Percentiles rank a stretch among this genome's conserved stretches.
phyloP scores from a whole-genome alignment of 2,329 filamentous ascomycete species.

The Cladosporium sp. region DNA sequence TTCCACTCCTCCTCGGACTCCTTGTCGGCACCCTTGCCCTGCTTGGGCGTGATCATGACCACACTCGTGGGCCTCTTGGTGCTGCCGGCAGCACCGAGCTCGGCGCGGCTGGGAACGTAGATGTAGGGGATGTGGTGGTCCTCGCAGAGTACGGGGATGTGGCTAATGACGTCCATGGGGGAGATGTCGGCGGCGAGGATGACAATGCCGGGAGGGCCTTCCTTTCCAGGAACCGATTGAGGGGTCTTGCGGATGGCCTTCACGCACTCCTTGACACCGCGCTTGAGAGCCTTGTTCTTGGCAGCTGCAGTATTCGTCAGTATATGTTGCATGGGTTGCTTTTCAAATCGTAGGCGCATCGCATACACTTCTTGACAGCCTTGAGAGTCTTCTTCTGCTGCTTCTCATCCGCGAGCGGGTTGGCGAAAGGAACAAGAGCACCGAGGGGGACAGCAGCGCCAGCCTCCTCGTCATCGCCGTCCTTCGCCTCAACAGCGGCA shows the following conservation, averaged over 20 bases:
- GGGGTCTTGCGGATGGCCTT: constrained; percentile 95
- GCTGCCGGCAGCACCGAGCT: constrained; percentile 87
- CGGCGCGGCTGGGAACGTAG: constrained; percentile 86
- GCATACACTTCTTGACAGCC: constrained; percentile 56
- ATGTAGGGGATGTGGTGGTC: constrained; percentile 97
- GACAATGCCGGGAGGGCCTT: constrained; percentile 64
- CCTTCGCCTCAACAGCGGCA: constrained; percentile 33
- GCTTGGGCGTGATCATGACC: constrained; percentile 68
- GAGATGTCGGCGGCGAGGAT: constrained; percentile 96
- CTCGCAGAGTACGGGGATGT: constrained; percentile 96
- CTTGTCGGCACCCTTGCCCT: constrained; percentile 48
- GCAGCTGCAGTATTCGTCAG: constrained; percentile 60
- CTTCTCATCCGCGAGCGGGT: constrained; percentile 78
- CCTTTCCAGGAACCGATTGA: constrained; percentile 52
- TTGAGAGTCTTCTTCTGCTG: constrained; percentile 63
- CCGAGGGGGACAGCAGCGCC: constrained; percentile 41
- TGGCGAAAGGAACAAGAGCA: constrained; percentile 77
- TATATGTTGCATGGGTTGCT: background rate
- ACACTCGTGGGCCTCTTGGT: constrained; percentile 97
- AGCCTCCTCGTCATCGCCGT: constrained; percentile 41
- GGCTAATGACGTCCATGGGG: constrained; percentile 97
- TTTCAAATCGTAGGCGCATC: background rate
- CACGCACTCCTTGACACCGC: constrained; percentile 98
- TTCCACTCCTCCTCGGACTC: constrained; percentile 51
- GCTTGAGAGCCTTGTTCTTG: constrained; percentile 92